Evolutionary conservation across 148 eudicot species (phyloP).

Genomic region (Vaccinium macrocarpon): DNA sequence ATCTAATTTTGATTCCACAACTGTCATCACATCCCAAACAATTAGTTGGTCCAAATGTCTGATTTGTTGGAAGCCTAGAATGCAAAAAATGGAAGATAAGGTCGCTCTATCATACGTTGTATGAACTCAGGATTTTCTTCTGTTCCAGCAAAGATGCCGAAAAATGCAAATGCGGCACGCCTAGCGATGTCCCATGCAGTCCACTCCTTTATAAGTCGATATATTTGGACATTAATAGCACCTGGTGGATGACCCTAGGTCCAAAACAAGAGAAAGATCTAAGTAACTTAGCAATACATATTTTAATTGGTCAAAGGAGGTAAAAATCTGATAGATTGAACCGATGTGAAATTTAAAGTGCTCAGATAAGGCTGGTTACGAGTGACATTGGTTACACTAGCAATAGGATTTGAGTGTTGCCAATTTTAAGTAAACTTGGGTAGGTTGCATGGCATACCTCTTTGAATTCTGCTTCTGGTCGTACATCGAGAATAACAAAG

Average conservation of each 20-base stretch:
- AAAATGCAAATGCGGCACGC: conserved; percentile 95
- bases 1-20: conserved; percentile 65
- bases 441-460: conserved; percentile 54
- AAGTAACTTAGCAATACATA: background rate
- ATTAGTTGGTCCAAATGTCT: conserved; percentile 13
- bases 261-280: conserved; percentile 4
- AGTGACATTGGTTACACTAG: background rate
- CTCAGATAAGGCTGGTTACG: background rate
- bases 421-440: background rate
- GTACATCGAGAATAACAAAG: conserved; percentile 89
- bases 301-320: background rate
- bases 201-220: conserved; percentile 98
- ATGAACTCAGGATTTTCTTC: conserved; percentile 97
- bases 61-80: conserved; percentile 3
- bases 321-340: background rate
- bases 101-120: conserved; percentile 41
- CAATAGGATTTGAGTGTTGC: background rate
- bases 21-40: conserved; percentile 35
- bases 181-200: conserved; percentile 99
- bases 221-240: conserved; percentile 90
- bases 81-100: background rate
- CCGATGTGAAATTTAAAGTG: background rate
- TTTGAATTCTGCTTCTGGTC: conserved; percentile 93
- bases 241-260: conserved; percentile 87
- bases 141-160: conserved; percentile 93